A percentile compares a stretch with the other conserved stretches of the same genome.
These are phyloP conservation scores for Puccinia novopanici DNA, from an alignment of 1,284 basidiomycete genomes.

Conservation along the genomic window DNA sequence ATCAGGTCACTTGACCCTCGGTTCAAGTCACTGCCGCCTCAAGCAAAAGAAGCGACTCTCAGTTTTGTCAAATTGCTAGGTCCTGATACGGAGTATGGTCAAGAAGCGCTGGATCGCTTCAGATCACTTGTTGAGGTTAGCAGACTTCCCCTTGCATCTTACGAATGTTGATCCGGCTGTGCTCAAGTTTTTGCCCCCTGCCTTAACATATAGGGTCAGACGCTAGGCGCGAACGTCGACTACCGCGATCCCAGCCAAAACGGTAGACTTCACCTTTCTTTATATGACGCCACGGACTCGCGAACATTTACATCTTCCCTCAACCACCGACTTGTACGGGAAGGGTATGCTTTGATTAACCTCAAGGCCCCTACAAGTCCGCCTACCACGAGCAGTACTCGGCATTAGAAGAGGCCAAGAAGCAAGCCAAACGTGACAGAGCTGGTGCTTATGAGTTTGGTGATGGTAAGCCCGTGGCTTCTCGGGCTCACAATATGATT, in stretches of 20 bases:
- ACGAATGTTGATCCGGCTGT: background rate
- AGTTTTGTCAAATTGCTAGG: constrained; percentile 82
- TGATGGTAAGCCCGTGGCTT: constrained; percentile 37
- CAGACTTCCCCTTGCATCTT: no score
- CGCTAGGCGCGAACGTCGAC: constrained; percentile 86
- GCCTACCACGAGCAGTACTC: constrained; percentile 47
- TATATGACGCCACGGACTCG: constrained; percentile 80
- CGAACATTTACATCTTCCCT: constrained; percentile 61
- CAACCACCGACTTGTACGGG: constrained; percentile 42
- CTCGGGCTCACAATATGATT: background rate
- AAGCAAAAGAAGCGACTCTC: constrained; percentile 61
- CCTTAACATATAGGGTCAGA: constrained; percentile 65
- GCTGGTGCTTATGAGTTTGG: constrained; percentile 51
- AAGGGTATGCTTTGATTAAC: constrained; percentile 49
- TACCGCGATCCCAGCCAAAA: constrained; percentile 68
- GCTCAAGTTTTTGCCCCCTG: background rate
- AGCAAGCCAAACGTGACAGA: constrained; percentile 41
- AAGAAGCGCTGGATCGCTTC: constrained; percentile 82
- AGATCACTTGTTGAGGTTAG: constrained; percentile 64
- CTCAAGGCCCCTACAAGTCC: constrained; percentile 37
- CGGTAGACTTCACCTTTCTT: constrained; percentile 73
- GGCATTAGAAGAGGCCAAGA: constrained; percentile 45
- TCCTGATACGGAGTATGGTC: constrained; percentile 77
- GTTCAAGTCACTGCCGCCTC: constrained; percentile 80
- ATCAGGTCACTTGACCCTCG: constrained; percentile 78